These are phyloP conservation scores for Eudorina sp. DNA, from an alignment of 139 green algal species.

Conservation along the genomic window DNA sequence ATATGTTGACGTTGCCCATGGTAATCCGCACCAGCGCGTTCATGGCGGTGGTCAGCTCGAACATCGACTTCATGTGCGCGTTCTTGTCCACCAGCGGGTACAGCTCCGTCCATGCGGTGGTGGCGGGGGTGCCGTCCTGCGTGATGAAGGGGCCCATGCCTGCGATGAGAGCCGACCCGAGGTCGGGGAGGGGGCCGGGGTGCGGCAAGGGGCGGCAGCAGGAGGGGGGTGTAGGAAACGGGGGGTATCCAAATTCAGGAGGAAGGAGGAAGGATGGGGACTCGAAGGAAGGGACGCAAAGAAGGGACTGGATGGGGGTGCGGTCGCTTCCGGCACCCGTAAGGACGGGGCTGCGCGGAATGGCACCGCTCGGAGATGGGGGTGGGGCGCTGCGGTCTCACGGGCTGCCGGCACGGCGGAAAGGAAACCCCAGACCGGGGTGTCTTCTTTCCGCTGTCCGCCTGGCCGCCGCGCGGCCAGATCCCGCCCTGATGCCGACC, in stretches of 20 bases:
- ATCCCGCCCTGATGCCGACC: too few relatives aligned
- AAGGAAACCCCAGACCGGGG: too few relatives aligned
- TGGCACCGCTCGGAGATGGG: too few relatives aligned
- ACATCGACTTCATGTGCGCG: conserved; percentile 76
- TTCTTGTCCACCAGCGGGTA: conserved; percentile 66
- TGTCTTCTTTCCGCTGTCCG: too few relatives aligned
- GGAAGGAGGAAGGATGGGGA: not conserved
- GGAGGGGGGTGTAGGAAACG: not conserved
- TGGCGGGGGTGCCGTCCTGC: conserved; percentile 69
- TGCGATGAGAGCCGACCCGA: not conserved
- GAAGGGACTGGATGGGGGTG: too few relatives aligned
- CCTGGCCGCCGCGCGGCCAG: too few relatives aligned
- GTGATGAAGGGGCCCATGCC: conserved; percentile 69
- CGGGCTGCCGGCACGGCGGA: too few relatives aligned
- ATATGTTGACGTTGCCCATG: conserved; percentile 76
- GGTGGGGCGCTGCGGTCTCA: too few relatives aligned
- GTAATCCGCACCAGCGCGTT: conserved; percentile 76
- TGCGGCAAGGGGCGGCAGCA: not conserved
- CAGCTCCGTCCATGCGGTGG: conserved; percentile 61
- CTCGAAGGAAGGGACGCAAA: too few relatives aligned
- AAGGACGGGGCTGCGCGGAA: too few relatives aligned
- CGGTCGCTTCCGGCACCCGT: too few relatives aligned
- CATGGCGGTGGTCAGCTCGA: conserved; percentile 76
- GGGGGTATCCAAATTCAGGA: not conserved
- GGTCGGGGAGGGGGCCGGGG: not conserved